phyloP scores from a whole-genome alignment of 2,329 filamentous ascomycete genomes.

The Epichloe baconii region DNA sequence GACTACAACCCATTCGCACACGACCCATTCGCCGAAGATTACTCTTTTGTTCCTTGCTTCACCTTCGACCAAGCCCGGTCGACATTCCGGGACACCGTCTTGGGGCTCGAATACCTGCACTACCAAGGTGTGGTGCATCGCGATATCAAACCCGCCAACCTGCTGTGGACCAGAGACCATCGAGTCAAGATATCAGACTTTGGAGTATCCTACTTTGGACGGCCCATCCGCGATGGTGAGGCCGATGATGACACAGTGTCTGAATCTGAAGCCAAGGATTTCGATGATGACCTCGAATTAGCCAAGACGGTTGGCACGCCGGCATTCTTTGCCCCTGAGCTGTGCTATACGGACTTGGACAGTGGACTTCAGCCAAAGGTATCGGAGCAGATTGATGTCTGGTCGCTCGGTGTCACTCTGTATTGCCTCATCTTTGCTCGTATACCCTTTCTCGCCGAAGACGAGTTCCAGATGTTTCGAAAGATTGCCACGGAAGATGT shows the following conservation, averaged over 20 bases:
- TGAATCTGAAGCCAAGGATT: constrained; percentile 72
- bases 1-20: constrained; percentile 45
- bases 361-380: constrained; percentile 60
- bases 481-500: constrained; percentile 88
- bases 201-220: constrained; percentile 92
- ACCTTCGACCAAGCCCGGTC: constrained; percentile 71
- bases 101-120: constrained; percentile 87
- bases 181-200: constrained; percentile 98
- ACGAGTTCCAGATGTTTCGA: constrained; percentile 83
- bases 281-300: constrained; percentile 89
- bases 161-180: constrained; percentile 74
- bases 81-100: constrained; percentile 82
- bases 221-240: constrained; percentile 72
- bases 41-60: constrained; percentile 86
- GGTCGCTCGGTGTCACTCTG: constrained; percentile 90
- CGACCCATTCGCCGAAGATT: constrained; percentile 68
- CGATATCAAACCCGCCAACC: constrained; percentile 80
- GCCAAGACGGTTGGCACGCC: constrained; percentile 96
- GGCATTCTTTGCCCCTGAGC: constrained; percentile 91
- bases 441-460: constrained; percentile 83
- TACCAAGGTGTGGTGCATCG: constrained; percentile 76
- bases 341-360: constrained; percentile 76
- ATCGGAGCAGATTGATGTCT: constrained; percentile 90
- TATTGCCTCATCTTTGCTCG: constrained; percentile 93
- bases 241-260: constrained; percentile 60